Evolutionary conservation across 371 early-diverging fungal species (phyloP), one percentile per base, ranked within the genome.

Genomic region (Basidiobolus meristosporus): DNA sequence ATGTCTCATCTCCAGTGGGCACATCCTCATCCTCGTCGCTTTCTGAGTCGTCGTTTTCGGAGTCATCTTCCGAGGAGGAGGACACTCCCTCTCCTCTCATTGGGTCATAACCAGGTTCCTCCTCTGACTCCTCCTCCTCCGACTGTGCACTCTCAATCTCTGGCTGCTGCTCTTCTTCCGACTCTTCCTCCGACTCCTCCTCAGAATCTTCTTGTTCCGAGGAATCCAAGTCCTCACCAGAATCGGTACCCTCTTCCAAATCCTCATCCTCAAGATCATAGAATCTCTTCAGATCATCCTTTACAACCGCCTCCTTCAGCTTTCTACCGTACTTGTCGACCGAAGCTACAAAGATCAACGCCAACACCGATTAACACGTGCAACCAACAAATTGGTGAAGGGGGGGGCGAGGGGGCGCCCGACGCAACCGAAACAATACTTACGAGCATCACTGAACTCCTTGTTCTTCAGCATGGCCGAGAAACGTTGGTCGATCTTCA

Each of bases 401-500:
- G 28, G 10, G 16, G 10, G 31, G 18, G 22, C 18, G 33, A 17
- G 1, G 28, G 19, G 34, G 16, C 15, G 5, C 1, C 23, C 40
- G 3, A 31, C 28, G 17, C 20, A 16, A 22, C 5, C n/a, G 28
- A 39, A 23, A 7, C 26, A 12, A 31, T 28, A 63, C 68, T 42
- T 65, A 73, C 63, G 76, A 39, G 62, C 67, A 51, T 62, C 66
- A 15, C 59, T 70, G 52, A 83, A 84, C 39, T 84, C 85, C 22
- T 75, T 70, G 44, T 70, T 67, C 20, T 68, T 64, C 52, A 88
- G 64, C 79, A 90, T 81, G 38, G 64, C 51, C 31, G 70, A 56
- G 59, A 93, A 93, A 39, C 95, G 82, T 38, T 70, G 60, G 64
- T 96, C 97, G 28, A 96, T 68, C n/a, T 68, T 68, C 39, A 96